Conservation (phyloP, 83 land plant genomes). For the Thuja plicata region DNA sequence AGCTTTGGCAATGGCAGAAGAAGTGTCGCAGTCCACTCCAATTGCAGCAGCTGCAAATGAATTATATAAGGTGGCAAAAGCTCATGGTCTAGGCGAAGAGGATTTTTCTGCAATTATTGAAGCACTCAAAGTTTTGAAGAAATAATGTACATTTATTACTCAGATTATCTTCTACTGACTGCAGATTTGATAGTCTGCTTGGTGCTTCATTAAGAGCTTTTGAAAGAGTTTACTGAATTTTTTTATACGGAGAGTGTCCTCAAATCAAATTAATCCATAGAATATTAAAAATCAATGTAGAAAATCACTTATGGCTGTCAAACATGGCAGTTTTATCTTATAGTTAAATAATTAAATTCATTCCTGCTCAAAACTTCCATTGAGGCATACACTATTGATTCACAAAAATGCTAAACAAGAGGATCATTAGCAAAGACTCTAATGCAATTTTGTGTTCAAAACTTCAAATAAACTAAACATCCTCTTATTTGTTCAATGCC, state of each 20-base stretch:
- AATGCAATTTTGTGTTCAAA: neutral
- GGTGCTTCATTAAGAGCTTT: neutral
- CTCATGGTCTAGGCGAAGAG: constrained; percentile 73
- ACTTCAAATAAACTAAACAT: no score
- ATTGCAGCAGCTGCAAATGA: constrained; percentile 92
- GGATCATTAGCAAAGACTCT: neutral
- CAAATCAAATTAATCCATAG: neutral
- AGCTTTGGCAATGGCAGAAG: constrained; percentile 79
- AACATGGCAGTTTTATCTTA: neutral
- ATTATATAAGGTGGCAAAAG: constrained; percentile 72
- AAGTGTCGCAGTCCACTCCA: constrained; percentile 76
- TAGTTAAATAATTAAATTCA: neutral
- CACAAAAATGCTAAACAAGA: neutral
- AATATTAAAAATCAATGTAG: neutral
- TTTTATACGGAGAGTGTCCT: neutral
- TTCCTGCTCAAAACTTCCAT: neutral
- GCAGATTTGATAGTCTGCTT: neutral
- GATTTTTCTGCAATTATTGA: constrained; percentile 93
- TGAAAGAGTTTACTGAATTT: neutral
- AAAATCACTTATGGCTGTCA: neutral
- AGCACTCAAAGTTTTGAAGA: constrained; percentile 43
- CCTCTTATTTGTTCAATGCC: no score
- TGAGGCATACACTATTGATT: neutral
- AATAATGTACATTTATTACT: neutral
- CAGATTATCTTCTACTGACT: neutral